Evolutionary conservation across 2,329 filamentous ascomycete genomes (phyloP), one percentile per base, ranked within the genome.

Genomic region (Colletotrichum chrysophilum): DNA sequence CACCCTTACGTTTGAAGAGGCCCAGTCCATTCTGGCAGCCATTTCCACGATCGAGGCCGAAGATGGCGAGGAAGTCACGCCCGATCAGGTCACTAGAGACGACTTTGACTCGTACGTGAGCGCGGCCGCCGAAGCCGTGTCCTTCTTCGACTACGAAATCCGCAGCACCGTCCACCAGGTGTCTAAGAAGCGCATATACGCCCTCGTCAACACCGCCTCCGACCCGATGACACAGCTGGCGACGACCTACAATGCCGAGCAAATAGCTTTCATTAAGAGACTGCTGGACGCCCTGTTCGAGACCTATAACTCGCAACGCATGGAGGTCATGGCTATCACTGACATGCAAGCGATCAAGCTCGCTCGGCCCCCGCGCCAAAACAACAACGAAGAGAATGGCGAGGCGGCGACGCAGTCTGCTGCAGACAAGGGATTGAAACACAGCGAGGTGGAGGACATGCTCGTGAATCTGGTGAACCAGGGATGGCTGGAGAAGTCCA

Each of bases 241-340:
- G 3, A 98, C 97, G 0, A 92, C 91, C 0, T 94, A 94, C 82
- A 91, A 89, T 9, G 87, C 95, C 1, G 96, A 98, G 79, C 96
- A 98, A 86, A 94, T 98, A 36, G 92, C 94, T 1, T 99, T 95
- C 82, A 91, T 98, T 70, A 97, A 97, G 85, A 90, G 97, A 10
- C 84, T 98, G 4, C 90, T 99, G 1, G 96, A 98, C 83, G 92
- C 91, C 79, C 98, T 99, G 91, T 99, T 98, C 82, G 95, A 97
- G 78, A 94, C 91, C 24, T 93, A 95, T 86, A 98, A 98, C 82
- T 95, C 93, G 0, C 89, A 88, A 10, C 89, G 92, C n/a, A 91
- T 93, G 80, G 96, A 99, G 84, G 91, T 95, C 30, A 93, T 98
- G 91, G 96, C 95, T 5, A 87, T 98, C 5, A 94, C 92, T 14